phyloP scores from a whole-genome alignment of 495 filamentous ascomycete species.

The Penicillium egyptiacum region DNA sequence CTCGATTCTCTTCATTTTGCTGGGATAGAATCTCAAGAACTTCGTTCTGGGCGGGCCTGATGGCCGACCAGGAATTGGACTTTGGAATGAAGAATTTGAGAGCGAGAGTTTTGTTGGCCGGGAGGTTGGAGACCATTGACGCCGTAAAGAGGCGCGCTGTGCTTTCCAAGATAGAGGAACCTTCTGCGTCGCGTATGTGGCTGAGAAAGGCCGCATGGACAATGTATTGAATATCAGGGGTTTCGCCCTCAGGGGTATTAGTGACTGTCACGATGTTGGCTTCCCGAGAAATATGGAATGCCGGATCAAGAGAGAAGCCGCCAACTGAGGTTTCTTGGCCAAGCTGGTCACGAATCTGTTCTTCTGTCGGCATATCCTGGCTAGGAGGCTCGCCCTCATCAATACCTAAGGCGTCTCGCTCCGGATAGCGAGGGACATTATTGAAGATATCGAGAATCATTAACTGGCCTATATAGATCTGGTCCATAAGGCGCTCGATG shows the following conservation, averaged over 20 bases:
- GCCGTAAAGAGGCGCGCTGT: slow-evolving; percentile 22
- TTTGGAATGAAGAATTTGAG: slow-evolving; percentile 19
- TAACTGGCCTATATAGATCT: slow-evolving; percentile 12
- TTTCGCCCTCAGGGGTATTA: slow-evolving; percentile 14
- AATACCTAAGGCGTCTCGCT: slow-evolving; percentile 12
- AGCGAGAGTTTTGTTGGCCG: slow-evolving; percentile 15
- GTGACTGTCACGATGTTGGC: slow-evolving; percentile 13
- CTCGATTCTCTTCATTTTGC: neutral
- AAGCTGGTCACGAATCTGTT: no score
- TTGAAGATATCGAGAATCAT: slow-evolving; percentile 10
- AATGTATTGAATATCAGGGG: slow-evolving; percentile 20
- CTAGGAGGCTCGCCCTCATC: slow-evolving; percentile 15
- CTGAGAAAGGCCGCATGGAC: slow-evolving; percentile 18
- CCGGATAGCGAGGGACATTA: neutral
- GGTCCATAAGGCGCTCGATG: slow-evolving; percentile 10
- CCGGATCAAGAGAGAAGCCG: no score
- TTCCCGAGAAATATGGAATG: neutral
- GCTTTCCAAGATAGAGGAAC: slow-evolving; percentile 12
- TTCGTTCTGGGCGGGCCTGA: slow-evolving; percentile 14
- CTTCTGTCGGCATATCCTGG: neutral
- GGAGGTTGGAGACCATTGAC: slow-evolving; percentile 17
- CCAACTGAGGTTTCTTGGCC: no score
- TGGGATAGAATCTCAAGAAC: slow-evolving; percentile 10
- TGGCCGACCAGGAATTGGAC: slow-evolving; percentile 19
- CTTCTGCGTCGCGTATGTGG: slow-evolving; percentile 7